Evolutionary conservation across 345 rosid species (phyloP), one percentile per base, ranked within the genome.

Genomic region (Atalantia buxifolia): DNA sequence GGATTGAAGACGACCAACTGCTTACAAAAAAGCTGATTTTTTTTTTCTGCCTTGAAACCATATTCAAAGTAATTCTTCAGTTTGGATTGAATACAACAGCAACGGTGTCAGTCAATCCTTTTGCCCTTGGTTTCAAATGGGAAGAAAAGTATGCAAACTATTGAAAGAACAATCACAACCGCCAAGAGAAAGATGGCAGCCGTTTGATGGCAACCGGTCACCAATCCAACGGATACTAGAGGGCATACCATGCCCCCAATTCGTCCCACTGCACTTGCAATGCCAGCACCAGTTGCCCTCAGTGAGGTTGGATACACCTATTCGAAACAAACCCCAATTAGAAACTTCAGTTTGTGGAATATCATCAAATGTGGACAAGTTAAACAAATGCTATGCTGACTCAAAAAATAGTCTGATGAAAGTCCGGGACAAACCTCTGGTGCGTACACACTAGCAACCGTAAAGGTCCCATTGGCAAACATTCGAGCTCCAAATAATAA

Each of bases 181-280:
- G 67, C 86, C 48, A 89, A 86, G 5, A 91, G 80, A 64, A 83
- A 4, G 38, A 89, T 33, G 24, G 90, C 87, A n/a, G 78, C 84
- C 21, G 81, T 72, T 79, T 83, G 92, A 79, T 89, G 94, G 73
- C 92, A 91, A 36, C 85, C 86, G n/a, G 70, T 80, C 57, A 91
- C 85, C 73, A 91, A 31, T 61, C 77, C 83, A 18, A 91, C 87
- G 0, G 92, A 88, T n/a, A 88, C 90, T 16, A 89, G 77, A n/a
- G 92, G 94, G 75, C 89, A 82, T 30, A 89, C 28, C 88, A 89
- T 85, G 28, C 94, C 92, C 3, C 94, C 94, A 25, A 91, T 81
- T 83, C 91, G 82, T 68, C 92, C 94, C 69, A 89, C 73, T 5
- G 86, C 79, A 76, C 87, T 88, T 8, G 89, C 92, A 27, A 84